phyloP scores from a whole-genome alignment of 2,329 filamentous ascomycete genomes.

The Ophiocordyceps camponoti-leonardi region DNA sequence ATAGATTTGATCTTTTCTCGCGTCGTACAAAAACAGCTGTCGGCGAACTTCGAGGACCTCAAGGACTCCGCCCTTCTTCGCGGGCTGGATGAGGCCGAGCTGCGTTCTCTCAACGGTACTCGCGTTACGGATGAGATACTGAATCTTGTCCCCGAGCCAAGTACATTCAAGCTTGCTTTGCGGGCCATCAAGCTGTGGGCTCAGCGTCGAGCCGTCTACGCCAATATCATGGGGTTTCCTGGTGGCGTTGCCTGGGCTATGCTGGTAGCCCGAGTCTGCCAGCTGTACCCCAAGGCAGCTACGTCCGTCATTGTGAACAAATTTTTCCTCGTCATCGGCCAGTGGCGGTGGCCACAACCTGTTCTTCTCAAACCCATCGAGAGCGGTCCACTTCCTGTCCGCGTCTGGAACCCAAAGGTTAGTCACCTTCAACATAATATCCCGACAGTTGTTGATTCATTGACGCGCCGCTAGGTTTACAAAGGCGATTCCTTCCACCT shows the following conservation, averaged over 20 bases:
- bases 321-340: constrained; percentile 82
- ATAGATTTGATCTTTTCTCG: constrained; percentile 87
- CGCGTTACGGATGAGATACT: constrained; percentile 90
- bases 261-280: constrained; percentile 88
- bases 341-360: constrained; percentile 91
- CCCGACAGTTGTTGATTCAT: neutral
- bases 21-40: constrained; percentile 53
- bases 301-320: constrained; percentile 79
- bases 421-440: neutral
- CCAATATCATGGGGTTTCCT: constrained; percentile 90
- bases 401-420: constrained; percentile 88
- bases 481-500: constrained; percentile 68
- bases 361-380: constrained; percentile 81
- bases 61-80: constrained; percentile 73
- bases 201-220: constrained; percentile 79
- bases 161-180: constrained; percentile 75
- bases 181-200: constrained; percentile 95
- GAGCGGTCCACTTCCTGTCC: constrained; percentile 60
- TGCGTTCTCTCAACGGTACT: constrained; percentile 84
- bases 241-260: constrained; percentile 97
- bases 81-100: constrained; percentile 70
- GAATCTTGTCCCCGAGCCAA: constrained; percentile 70
- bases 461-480: constrained; percentile 38
- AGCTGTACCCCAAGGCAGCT: constrained; percentile 85
- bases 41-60: constrained; percentile 48